Percentiles rank a stretch among this genome's conserved stretches.
These are phyloP conservation scores for Pseudonitzschia delicatissima DNA, from an alignment of 108 stramenopile genomes.

Conservation along the genomic window DNA sequence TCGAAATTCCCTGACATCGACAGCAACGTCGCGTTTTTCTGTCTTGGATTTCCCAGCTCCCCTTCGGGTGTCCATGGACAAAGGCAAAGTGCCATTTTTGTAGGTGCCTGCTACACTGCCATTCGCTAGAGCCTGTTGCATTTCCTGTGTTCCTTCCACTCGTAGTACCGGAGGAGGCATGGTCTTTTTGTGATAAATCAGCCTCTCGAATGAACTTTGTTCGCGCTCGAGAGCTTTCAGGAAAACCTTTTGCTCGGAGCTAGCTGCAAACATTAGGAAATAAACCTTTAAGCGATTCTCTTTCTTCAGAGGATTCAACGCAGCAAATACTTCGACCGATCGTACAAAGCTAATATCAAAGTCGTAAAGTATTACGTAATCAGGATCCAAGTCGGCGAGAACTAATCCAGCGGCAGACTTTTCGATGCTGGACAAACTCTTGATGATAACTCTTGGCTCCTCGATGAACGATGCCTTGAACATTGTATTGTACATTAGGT, in stretches of 20 bases:
- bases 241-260: conserved; percentile 94
- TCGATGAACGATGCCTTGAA: conserved; percentile 21
- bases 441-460: conserved; percentile 57
- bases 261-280: conserved; percentile 90
- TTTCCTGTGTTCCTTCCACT: conserved; percentile 74
- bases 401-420: conserved; percentile 62
- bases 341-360: conserved; percentile 86
- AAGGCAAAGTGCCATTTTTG: conserved; percentile 62
- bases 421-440: conserved; percentile 57
- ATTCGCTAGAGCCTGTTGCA: conserved; percentile 63
- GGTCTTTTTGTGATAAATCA: conserved; percentile 92
- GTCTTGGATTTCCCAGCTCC: conserved; percentile 55
- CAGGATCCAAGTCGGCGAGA: conserved; percentile 79
- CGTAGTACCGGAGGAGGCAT: conserved; percentile 75
- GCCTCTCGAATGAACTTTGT: conserved; percentile 86
- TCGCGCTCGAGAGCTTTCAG: conserved; percentile 84
- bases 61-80: conserved; percentile 76
- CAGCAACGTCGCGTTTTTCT: conserved; percentile 78
- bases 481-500: conserved; percentile 27
- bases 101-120: conserved; percentile 64
- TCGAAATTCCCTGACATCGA: conserved; percentile 98
- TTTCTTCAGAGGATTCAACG: conserved; percentile 26
- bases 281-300: conserved; percentile 70
- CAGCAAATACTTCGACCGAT: conserved; percentile 80
- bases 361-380: conserved; percentile 88